Base-by-base conservation (phyloP, 768 basidiomycete species). In the Phallus indusiatus region DNA sequence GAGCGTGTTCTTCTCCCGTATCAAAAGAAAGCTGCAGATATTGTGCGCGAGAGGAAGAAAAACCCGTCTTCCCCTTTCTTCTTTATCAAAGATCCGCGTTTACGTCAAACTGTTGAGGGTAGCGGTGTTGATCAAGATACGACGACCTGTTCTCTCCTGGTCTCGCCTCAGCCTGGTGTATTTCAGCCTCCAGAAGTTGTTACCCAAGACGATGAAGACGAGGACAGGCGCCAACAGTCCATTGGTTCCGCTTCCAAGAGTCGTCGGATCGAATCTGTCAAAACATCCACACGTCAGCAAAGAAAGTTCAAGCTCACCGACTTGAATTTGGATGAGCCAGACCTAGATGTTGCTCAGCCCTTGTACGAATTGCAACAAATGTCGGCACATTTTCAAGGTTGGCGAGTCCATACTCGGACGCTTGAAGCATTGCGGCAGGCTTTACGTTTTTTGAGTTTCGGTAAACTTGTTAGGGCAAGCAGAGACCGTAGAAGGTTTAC, bases 1-100 rank as follows among this genome's bases (percentile, higher is more conserved):
- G 90, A 97, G 67, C 76, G 79, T 55, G 82, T 96, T 48, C 75
- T 96, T 54, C 65, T 93, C 22, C 84, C 82, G 0, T 79, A 79
- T 64, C 76, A 78, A 48, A 71, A 66, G 21, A 16, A 70, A 71
- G 62, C 67, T 63, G 61, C 56, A 61, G 11, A 61, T 58, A 22
- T 59, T n/a, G 48, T 65, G 20, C 63, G 42, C 11, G 56, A 57
- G 56, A 70, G 76, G 56, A 70, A 69, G 54, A 58, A 54, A 12
- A 62, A 62, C 20, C 78, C 78, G 12, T 63, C 65, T 36, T 71
- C 76, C 8, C 80, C 81, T 3, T 65, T 80, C 6, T 63, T 72
- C 53, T 74, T 77, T 48, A 35, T 55, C 47, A 37, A 49, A 24
- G 49, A 10, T 34, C 4, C 21, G 48, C n/a, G n/a, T n/a, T n/a